Conservation (phyloP, 2,329 filamentous ascomycete genomes). For the Colletotrichum ledebouriae region DNA sequence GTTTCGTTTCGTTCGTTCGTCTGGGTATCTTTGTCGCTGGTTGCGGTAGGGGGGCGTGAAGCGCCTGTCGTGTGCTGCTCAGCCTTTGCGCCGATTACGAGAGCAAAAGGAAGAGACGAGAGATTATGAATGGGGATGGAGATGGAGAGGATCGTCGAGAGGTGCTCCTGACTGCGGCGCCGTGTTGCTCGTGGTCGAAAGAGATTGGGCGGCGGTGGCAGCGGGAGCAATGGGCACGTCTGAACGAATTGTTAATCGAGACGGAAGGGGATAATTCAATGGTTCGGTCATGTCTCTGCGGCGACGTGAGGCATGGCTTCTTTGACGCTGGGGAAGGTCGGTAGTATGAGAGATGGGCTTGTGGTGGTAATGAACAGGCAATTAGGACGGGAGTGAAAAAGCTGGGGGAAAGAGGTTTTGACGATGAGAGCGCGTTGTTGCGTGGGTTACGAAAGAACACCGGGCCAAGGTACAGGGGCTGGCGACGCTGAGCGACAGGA, state of each 20-base stretch:
- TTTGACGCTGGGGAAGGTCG: not conserved
- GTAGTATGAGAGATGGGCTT: not conserved
- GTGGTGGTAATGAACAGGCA: constrained; percentile 11
- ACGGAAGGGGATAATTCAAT: constrained; percentile 44
- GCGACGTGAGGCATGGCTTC: constrained; percentile 32
- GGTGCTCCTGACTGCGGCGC: constrained; percentile 21
- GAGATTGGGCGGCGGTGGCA: constrained; percentile 9
- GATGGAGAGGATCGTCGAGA: not conserved
- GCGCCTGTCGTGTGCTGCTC: no score
- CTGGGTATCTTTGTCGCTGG: constrained; percentile 33
- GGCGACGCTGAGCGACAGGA: constrained; percentile 31
- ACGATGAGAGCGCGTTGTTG: constrained; percentile 31
- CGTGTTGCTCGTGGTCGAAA: constrained; percentile 7
- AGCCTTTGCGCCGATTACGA: constrained; percentile 14
- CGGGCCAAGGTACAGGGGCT: constrained; percentile 18
- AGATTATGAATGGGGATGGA: constrained; percentile 18
- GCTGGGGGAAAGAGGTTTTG: constrained; percentile 40
- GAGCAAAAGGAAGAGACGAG: not conserved
- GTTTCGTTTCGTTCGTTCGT: constrained; percentile 33
- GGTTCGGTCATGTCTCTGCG: constrained; percentile 38
- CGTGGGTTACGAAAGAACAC: constrained; percentile 18
- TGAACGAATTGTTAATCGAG: constrained; percentile 49
- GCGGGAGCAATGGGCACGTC: constrained; percentile 43
- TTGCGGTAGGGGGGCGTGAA: not conserved
- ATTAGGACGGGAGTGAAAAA: constrained; percentile 3